These are phyloP conservation scores for Monosporascus sp. DNA, from an alignment of 2,329 filamentous ascomycete species.

Conservation along the genomic window DNA sequence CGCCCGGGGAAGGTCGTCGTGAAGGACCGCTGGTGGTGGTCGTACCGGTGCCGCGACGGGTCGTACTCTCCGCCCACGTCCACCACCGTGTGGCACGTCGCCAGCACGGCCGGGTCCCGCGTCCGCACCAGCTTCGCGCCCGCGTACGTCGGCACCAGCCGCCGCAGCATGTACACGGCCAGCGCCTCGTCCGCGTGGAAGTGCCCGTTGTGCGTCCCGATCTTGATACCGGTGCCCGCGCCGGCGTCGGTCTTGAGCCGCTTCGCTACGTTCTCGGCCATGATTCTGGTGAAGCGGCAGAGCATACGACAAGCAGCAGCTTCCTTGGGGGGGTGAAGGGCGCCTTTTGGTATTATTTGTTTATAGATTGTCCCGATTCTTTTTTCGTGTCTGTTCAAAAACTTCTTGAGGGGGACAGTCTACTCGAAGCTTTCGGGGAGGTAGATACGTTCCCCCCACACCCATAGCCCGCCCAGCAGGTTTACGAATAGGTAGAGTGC, in stretches of 20 bases:
- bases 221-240: conserved; percentile 43
- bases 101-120: conserved; percentile 73
- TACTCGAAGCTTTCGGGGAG: too few relatives aligned
- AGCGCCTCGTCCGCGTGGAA: conserved; percentile 99
- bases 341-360: background rate
- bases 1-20: conserved; percentile 76
- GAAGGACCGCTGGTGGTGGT: conserved; percentile 97
- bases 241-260: conserved; percentile 69
- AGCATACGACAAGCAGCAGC: conserved; percentile 32
- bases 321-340: too few relatives aligned
- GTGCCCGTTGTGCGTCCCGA: conserved; percentile 96
- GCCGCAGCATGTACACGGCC: conserved; percentile 90
- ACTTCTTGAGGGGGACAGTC: background rate
- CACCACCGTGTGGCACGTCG: conserved; percentile 87
- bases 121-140: conserved; percentile 75
- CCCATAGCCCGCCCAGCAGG: too few relatives aligned
- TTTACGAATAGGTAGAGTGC: too few relatives aligned
- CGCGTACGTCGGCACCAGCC: conserved; percentile 70
- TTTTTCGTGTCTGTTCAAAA: background rate
- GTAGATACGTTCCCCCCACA: too few relatives aligned
- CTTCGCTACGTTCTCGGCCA: conserved; percentile 67
- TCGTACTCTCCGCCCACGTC: conserved; percentile 98
- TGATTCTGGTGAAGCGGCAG: conserved; percentile 46
- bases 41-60: conserved; percentile 69
- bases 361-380: background rate